phyloP scores from a whole-genome alignment of 345 rosid species.

The Psidium friedrichsthalianum region DNA sequence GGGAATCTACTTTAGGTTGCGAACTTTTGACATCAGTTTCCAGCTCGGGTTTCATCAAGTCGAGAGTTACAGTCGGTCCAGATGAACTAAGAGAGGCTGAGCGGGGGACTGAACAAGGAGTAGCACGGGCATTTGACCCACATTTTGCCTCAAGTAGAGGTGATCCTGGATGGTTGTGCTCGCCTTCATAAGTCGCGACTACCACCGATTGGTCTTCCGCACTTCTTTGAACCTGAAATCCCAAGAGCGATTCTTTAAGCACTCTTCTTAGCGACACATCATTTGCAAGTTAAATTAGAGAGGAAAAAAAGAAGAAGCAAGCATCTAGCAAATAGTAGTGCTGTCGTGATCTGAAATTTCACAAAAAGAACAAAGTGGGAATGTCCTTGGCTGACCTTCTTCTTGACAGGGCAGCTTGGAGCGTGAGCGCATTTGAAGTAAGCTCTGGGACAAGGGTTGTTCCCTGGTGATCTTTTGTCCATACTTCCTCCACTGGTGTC shows the following conservation, averaged over 20 bases:
- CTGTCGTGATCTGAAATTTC: background rate
- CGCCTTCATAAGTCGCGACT: slow-evolving; percentile 97
- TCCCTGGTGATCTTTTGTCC: slow-evolving; percentile 99
- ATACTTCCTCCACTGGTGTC: slow-evolving; percentile 97
- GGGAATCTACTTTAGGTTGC: slow-evolving; percentile 19
- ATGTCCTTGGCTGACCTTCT: slow-evolving; percentile 42
- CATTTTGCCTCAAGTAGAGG: slow-evolving; percentile 42
- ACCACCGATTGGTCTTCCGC: slow-evolving; percentile 69
- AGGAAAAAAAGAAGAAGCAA: background rate
- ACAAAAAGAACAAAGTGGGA: background rate
- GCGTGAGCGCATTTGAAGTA: slow-evolving; percentile 95
- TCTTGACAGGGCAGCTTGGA: slow-evolving; percentile 86
- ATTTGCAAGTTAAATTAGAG: background rate
- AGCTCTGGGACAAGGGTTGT: slow-evolving; percentile 94
- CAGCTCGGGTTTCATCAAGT: slow-evolving; percentile 29
- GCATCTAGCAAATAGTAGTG: background rate
- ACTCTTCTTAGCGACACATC: background rate
- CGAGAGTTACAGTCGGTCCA: slow-evolving; percentile 26
- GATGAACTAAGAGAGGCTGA: slow-evolving; percentile 21
- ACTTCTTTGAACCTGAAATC: slow-evolving; percentile 84
- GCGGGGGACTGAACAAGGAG: slow-evolving; percentile 20
- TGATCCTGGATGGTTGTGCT: slow-evolving; percentile 83
- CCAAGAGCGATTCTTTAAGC: background rate
- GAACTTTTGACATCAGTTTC: background rate
- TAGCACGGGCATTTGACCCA: slow-evolving; percentile 19